A percentile compares a stretch with the other conserved stretches of the same genome.
These are phyloP conservation scores for Cornus suecica DNA, from an alignment of 148 eudicot species.

Conservation along the genomic window DNA sequence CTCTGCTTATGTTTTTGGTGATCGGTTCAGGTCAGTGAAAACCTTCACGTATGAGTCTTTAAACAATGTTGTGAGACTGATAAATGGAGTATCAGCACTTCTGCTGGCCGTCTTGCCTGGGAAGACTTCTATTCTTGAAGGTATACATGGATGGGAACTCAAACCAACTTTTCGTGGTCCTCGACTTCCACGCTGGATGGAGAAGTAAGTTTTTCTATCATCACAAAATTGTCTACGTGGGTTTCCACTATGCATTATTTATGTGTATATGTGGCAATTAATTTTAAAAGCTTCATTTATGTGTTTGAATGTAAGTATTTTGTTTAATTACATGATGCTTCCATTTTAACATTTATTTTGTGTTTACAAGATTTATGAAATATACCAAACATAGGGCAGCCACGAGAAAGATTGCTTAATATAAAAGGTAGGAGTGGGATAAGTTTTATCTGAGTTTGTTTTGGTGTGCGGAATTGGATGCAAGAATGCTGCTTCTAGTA, in stretches of 20 bases:
- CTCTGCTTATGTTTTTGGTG: conserved; percentile 8
- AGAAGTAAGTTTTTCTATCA: conserved; percentile 55
- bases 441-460: not conserved
- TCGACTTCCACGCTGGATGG: conserved; percentile 98
- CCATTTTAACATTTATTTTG: not conserved
- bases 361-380: too few species aligned
- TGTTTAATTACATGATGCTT: not conserved
- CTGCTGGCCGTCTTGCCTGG: conserved; percentile 86
- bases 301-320: not conserved
- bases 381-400: not conserved
- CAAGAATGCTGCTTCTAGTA: too few species aligned
- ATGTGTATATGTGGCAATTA: not conserved
- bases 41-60: conserved; percentile 82
- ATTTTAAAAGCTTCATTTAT: not conserved
- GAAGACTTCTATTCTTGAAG: conserved; percentile 87
- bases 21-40: conserved; percentile 74
- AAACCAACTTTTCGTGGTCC: conserved; percentile 96
- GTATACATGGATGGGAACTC: conserved; percentile 97
- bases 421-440: not conserved
- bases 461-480: not conserved
- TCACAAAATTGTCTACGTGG: not conserved
- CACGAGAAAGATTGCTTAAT: not conserved
- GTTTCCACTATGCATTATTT: not conserved
- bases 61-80: conserved; percentile 73
- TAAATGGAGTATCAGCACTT: conserved; percentile 88